Base-by-base conservation (phyloP, 2,329 filamentous ascomycete species). In the Boeremia exigua region DNA sequence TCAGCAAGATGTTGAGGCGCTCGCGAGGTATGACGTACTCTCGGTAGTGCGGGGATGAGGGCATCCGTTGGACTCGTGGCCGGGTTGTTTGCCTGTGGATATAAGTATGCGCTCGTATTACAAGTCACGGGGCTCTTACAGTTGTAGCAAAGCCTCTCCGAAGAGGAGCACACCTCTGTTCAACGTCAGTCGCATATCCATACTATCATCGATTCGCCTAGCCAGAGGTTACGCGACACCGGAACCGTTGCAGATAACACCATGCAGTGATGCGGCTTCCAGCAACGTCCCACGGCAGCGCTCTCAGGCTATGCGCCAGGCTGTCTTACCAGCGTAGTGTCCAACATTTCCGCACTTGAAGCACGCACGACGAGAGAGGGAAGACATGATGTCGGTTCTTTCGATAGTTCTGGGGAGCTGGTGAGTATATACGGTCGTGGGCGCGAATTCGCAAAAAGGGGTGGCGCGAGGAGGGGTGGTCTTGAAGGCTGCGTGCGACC, bases 101-200 rank as follows among this genome's bases (percentile, higher is more conserved):
- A 27, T 60, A 48, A 66, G 61, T 51, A 51, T 55, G 30, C 47
- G 53, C 15, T 56, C 39, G 56, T 42, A 45, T 37, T 47, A 32
- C 19, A 27, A 38, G 55, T 52, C 28, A 40, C 19, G 54, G 27
- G 36, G 2, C 62, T 80, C 88, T 78, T 83, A 93, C 95, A 99
- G 85, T 99, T 99, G 83, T 99, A 99, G 89, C 95, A 99, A 73
- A 99, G 90, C 75, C 95, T 91, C 85, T 99, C 94, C 58, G 93
- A 90, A 58, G 94, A 97, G 60, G 94, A 95, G 89, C 95, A 99
- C 68, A 96, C 93, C 85, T 98, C 93, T 85, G 75, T 47, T 54
- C 32, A 6, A 47, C 25, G 62, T 76, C 58, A 73, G 67, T 65
- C 58, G 55, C 58, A 32, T 54, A 48, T 32, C 43, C 53, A 15